Evolutionary conservation across 208 protist species (phyloP).

Genomic region (Strigomonas culicis): DNA sequence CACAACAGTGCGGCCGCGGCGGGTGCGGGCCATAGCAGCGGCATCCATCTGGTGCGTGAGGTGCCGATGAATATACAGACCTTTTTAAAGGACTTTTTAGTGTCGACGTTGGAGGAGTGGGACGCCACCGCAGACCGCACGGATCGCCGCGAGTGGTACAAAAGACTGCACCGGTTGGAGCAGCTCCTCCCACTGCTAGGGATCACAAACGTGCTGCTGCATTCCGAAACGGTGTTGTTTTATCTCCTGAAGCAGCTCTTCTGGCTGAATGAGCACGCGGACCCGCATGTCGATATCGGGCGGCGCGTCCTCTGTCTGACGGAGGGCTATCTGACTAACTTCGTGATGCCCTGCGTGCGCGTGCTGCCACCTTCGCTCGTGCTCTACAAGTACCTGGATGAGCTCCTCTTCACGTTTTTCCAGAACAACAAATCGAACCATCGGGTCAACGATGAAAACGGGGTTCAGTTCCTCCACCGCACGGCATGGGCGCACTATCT

Average conservation of each 20-base stretch:
- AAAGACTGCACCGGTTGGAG: constrained; percentile 17
- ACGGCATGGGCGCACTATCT: not conserved
- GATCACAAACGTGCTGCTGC: constrained; percentile 32
- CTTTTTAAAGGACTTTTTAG: too few species aligned
- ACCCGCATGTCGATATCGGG: too few species aligned
- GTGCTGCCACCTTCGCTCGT: constrained; percentile 57
- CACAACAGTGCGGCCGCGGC: too few species aligned
- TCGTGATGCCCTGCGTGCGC: constrained; percentile 72
- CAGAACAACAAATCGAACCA: not conserved
- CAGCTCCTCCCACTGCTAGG: constrained; percentile 34
- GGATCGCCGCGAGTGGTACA: too few species aligned
- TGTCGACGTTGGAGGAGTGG: too few species aligned
- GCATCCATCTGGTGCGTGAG: too few species aligned
- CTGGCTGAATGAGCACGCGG: constrained; percentile 14
- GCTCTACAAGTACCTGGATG: constrained; percentile 58
- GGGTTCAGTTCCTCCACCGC: constrained; percentile 14
- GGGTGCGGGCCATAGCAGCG: too few species aligned
- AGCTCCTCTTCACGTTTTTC: constrained; percentile 14
- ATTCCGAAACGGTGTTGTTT: constrained; percentile 40
- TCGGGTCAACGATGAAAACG: constrained; percentile 12
- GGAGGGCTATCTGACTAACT: constrained; percentile 43
- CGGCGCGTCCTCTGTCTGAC: constrained; percentile 28
- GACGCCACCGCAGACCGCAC: too few species aligned
- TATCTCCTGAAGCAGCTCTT: constrained; percentile 21
- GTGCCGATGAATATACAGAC: too few species aligned